A percentile compares a stretch with the other conserved stretches of the same genome.
Conservation (phyloP, 331 rosid genomes). For the Acacia pycnantha region DNA sequence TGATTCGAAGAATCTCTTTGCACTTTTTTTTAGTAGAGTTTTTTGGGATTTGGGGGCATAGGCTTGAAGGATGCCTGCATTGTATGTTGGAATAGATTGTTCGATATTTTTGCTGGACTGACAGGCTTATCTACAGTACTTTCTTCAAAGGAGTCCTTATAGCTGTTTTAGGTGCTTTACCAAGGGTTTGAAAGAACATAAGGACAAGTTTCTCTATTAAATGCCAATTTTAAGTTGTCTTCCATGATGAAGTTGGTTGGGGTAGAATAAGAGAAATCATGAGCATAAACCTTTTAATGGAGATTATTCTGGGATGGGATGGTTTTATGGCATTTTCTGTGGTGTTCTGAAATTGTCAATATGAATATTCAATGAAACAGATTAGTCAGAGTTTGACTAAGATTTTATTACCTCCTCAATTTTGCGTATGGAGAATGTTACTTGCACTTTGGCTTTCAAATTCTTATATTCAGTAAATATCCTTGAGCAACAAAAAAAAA, state of each 20-base stretch:
- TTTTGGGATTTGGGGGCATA: background rate
- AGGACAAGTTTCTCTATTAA: background rate
- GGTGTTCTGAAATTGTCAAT: background rate
- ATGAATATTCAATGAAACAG: background rate
- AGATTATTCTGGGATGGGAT: background rate
- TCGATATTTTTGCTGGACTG: background rate
- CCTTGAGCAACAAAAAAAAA: no score
- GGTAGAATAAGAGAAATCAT: background rate
- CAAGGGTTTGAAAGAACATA: background rate
- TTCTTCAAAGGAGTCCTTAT: background rate
- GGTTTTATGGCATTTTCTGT: background rate
- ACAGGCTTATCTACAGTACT: background rate
- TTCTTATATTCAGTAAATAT: background rate
- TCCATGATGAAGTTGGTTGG: background rate
- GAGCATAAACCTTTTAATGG: background rate
- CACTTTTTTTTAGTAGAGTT: background rate
- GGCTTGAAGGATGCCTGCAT: background rate
- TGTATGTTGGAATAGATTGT: background rate
- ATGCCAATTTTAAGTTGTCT: background rate
- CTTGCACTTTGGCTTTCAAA: background rate
- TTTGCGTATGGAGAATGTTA: background rate
- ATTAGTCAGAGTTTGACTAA: background rate
- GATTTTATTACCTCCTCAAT: background rate
- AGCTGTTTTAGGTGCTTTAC: background rate
- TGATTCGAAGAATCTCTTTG: background rate